These are phyloP conservation scores for Eleusine indica DNA, from an alignment of 176 grass and related monocot species.

Conservation along the genomic window DNA sequence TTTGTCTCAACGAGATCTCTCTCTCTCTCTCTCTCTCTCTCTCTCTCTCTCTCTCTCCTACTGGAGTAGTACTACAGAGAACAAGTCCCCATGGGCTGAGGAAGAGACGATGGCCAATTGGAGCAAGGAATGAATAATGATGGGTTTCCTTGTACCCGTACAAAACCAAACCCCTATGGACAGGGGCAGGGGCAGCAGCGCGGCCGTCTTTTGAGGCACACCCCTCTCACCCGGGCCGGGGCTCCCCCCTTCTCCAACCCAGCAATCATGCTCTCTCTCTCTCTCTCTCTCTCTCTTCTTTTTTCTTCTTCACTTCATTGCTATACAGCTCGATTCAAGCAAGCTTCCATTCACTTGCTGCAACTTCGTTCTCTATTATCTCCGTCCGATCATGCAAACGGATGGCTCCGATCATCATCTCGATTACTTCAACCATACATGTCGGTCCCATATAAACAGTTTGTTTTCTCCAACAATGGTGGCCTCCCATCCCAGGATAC, in stretches of 20 bases:
- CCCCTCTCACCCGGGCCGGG: constrained; percentile 34
- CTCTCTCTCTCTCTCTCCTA: not conserved
- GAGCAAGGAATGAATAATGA: constrained; percentile 42
- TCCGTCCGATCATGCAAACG: too few relatives aligned
- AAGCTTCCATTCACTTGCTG: too few relatives aligned
- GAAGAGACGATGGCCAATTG: not conserved
- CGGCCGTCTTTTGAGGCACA: constrained; percentile 50
- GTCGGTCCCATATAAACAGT: too few relatives aligned
- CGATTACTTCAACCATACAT: too few relatives aligned
- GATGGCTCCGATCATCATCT: too few relatives aligned
- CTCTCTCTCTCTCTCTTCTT: too few relatives aligned
- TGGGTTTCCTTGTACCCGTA: constrained; percentile 85
- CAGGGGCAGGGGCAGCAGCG: too few relatives aligned
- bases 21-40: too few relatives aligned
- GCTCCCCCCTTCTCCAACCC: constrained; percentile 1
- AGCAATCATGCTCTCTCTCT: constrained; percentile 40
- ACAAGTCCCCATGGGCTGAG: constrained; percentile 43
- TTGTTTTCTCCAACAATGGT: too few relatives aligned
- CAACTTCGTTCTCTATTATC: not conserved
- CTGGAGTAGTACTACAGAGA: not conserved
- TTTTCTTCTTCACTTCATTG: not conserved
- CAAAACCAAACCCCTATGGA: constrained; percentile 12
- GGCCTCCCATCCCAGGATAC: too few relatives aligned
- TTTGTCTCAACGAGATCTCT: constrained; percentile 35
- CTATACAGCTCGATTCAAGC: too few relatives aligned